These are phyloP conservation scores for Pythium coloratum DNA, from an alignment of 352 stramenopile genomes.

Conservation along the genomic window DNA sequence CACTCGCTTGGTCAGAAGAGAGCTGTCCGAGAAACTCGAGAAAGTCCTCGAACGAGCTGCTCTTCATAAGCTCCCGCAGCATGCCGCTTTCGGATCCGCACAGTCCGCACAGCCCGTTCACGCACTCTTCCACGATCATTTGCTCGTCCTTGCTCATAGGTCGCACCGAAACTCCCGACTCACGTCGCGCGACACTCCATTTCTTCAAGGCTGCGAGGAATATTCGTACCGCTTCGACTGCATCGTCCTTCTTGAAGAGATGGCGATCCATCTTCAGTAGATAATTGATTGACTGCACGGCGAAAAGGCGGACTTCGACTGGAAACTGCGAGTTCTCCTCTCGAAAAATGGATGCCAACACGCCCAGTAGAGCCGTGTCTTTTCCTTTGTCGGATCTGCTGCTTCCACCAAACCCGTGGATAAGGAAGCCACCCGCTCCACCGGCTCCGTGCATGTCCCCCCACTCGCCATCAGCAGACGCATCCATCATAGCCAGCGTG, in stretches of 20 bases:
- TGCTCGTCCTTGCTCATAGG: slow-evolving; percentile 33
- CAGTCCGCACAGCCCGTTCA: slow-evolving; percentile 69
- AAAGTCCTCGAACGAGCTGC: slow-evolving; percentile 44
- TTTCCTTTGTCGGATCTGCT: slow-evolving; percentile 36
- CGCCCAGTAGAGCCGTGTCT: slow-evolving; percentile 56
- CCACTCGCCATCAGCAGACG: slow-evolving; percentile 74
- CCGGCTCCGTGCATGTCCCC: slow-evolving; percentile 38
- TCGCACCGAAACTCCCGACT: not conserved
- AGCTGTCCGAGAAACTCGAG: slow-evolving; percentile 54
- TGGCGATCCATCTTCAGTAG: slow-evolving; percentile 81
- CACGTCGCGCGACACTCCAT: slow-evolving; percentile 25
- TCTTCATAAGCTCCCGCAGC: slow-evolving; percentile 50
- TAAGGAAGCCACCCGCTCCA: slow-evolving; percentile 45
- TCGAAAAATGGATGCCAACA: slow-evolving; percentile 56
- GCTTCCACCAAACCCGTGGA: slow-evolving; percentile 49
- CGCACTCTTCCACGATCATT: slow-evolving; percentile 81
- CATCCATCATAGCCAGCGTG: slow-evolving; percentile 84
- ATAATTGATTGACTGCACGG: slow-evolving; percentile 85
- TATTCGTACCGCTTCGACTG: slow-evolving; percentile 47
- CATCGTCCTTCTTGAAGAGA: slow-evolving; percentile 47
- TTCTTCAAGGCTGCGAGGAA: slow-evolving; percentile 53
- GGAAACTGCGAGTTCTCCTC: slow-evolving; percentile 38
- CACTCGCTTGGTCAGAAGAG: slow-evolving; percentile 28
- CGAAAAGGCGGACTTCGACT: slow-evolving; percentile 53
- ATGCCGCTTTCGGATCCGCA: slow-evolving; percentile 57